Base-by-base conservation (phyloP, 768 basidiomycete genomes). In the Candolleomyces eurysporus region DNA sequence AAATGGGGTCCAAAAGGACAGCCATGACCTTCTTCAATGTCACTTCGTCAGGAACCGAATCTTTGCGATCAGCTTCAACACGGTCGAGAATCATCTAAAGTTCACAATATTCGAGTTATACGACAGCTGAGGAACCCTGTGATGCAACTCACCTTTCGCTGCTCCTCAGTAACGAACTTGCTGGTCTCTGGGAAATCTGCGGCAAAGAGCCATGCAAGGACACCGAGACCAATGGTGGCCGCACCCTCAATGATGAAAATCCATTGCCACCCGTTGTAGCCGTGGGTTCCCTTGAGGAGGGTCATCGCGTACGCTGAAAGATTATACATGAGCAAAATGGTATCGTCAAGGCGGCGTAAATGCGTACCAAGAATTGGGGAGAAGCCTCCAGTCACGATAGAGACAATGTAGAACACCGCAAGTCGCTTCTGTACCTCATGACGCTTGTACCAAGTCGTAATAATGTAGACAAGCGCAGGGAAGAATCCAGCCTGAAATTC, bases 401-500 rank as follows among this genome's bases (percentile, higher is more conserved):
- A 73, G 43, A 68, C 68, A 46, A 75, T 64, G 53, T 75, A 73
- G 63, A 76, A 73, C 14, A 65, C 64, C 3, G 74, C 72, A 5
- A 76, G 66, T 19, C 75, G 73, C 48, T 76, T 78, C 59, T 80
- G 78, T 4, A 79, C 77, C 65, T 80, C 79, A 57, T 77, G 72
- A 5, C 78, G 74, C 30, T 72, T 76, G 63, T 78, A 77, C 77
- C 78, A 79, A 6, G 76, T 78, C 0, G 76, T 74, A 46, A 79
- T 74, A 26, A 79, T 75, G 66, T 76, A 79, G 2, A 76, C 71
- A 14, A 79, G 64, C 0, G 73, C 74, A 42, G 79, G 78, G 65
- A 79, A 78, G 65, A 81, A 79, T 9, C 74, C 76, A 11, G 78
- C 76, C 54, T 56, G 40, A 26, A 26, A 26, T 26, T 4, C 26